Evolutionary conservation across 2,329 filamentous ascomycete genomes (phyloP), one percentile per base, ranked within the genome.

Genomic region (Cercospora zeina): DNA sequence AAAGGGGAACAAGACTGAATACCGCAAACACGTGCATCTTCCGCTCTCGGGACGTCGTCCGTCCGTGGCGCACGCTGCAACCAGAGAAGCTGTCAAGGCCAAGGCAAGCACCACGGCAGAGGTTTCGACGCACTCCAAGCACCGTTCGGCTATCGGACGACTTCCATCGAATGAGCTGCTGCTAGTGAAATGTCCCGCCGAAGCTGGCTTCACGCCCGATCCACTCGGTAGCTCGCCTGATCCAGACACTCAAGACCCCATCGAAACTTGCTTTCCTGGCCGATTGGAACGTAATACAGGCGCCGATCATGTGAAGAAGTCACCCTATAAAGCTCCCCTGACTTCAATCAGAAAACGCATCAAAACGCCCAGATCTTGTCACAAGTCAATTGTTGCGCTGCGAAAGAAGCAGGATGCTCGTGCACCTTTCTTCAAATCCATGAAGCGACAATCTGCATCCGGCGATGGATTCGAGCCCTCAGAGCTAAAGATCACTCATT

Each of bases 391-490:
- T 1, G 45, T 54, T 14, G 53, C 45, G 4, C 45, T 68, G 30
- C 65, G 63, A 11, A 67, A 64, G 30, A 66, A 64, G 27, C 42
- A 54, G 10, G 45, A 47, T 5, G 51, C 53, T 21, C 61, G 62
- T 14, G 45, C 61, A 30, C 54, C 63, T 11, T 58, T 63, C 30
- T 59, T 58, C 21, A 53, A 55, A 24, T 47, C 37, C 19, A 19
- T 30, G 11, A 45, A 47, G 4, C 30, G 33, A 8, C 24, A 16
- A 10, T 51, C 34, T 8, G 42, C 64, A 19, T 14, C 42, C 24
- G 68, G 68, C 19, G 68, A 70, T 59, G 68, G 68, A 10, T 70
- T 70, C 33, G 65, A 66, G 10, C 14, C n/a, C 24, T 59, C 62
- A 30, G 68, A 70, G 54, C 62, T 68, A 27, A 54, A 63, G 37